Conservation (phyloP, 495 filamentous ascomycete species). For the Umbilicaria muhlenbergii region DNA sequence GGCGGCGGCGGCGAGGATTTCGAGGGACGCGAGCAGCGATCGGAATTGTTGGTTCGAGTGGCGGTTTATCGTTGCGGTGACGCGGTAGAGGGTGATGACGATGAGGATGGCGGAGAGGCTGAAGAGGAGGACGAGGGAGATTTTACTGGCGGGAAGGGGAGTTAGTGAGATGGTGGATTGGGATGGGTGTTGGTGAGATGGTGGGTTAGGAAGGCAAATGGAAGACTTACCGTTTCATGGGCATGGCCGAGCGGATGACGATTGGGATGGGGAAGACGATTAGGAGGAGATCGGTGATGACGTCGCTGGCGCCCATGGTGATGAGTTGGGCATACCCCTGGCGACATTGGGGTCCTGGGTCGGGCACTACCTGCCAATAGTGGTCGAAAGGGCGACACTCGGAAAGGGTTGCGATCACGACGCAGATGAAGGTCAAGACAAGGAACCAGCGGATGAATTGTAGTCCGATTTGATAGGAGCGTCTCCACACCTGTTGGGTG, state of each 20-base stretch:
- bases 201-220: background rate
- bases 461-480: constrained; percentile 50
- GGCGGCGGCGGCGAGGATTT: constrained; percentile 60
- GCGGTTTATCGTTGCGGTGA: constrained; percentile 50
- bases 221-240: constrained; percentile 32
- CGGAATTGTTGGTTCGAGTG: constrained; percentile 56
- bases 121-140: constrained; percentile 57
- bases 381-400: constrained; percentile 76
- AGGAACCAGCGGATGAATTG: constrained; percentile 60
- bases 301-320: constrained; percentile 73
- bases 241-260: constrained; percentile 58
- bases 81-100: constrained; percentile 57
- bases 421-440: constrained; percentile 55
- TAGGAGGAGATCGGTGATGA: constrained; percentile 75
- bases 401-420: constrained; percentile 62
- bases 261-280: constrained; percentile 80
- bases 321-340: constrained; percentile 71
- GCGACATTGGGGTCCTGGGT: constrained; percentile 73
- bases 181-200: background rate
- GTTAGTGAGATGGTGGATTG: background rate
- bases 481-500: constrained; percentile 52
- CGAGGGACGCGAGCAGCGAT: constrained; percentile 61
- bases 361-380: constrained; percentile 86
- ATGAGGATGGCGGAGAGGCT: constrained; percentile 65
- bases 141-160: constrained; percentile 25